Evolutionary conservation across 2,329 filamentous ascomycete genomes (phyloP).

Genomic region (Fusarium duplospermum): DNA sequence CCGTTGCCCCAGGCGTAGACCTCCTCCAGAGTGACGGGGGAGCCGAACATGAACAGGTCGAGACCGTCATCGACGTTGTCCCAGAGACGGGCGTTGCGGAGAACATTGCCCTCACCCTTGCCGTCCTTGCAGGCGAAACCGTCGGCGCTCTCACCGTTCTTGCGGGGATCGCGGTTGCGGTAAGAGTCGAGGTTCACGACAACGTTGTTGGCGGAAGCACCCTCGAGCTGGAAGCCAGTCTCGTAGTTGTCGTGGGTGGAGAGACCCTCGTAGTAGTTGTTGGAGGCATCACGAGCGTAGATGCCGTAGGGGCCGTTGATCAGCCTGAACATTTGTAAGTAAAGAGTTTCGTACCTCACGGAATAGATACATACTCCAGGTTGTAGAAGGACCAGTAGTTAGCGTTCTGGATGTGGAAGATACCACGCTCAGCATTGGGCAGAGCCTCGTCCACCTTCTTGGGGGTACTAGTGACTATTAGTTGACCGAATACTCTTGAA

Average conservation of each 20-base stretch:
- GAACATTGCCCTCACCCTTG: slow-evolving; percentile 57
- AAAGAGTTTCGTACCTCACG: no score
- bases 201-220: slow-evolving; percentile 50
- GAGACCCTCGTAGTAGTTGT: slow-evolving; percentile 53
- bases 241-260: slow-evolving; percentile 54
- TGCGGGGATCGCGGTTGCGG: slow-evolving; percentile 59
- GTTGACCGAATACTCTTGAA: fast-evolving
- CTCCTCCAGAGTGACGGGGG: slow-evolving; percentile 56
- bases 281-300: slow-evolving; percentile 50
- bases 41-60: slow-evolving; percentile 51
- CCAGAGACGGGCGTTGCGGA: slow-evolving; percentile 60
- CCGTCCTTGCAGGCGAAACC: slow-evolving; percentile 62
- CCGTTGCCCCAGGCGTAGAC: slow-evolving; percentile 60
- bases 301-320: slow-evolving; percentile 54
- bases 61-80: slow-evolving; percentile 63
- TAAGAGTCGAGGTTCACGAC: slow-evolving; percentile 58
- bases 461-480: slow-evolving; percentile 52
- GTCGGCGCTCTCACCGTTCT: slow-evolving; percentile 64
- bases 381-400: slow-evolving; percentile 59
- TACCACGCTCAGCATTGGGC: slow-evolving; percentile 56
- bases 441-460: slow-evolving; percentile 54
- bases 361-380: slow-evolving; percentile 46
- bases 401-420: slow-evolving; percentile 57
- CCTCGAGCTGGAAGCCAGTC: slow-evolving; percentile 52
- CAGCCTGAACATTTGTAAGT: slow-evolving; percentile 24